Percentiles rank a stretch among this genome's conserved stretches.
These are phyloP conservation scores for Bolboschoenus planiculmis DNA, from an alignment of 176 grass and related monocot species.

Conservation along the genomic window DNA sequence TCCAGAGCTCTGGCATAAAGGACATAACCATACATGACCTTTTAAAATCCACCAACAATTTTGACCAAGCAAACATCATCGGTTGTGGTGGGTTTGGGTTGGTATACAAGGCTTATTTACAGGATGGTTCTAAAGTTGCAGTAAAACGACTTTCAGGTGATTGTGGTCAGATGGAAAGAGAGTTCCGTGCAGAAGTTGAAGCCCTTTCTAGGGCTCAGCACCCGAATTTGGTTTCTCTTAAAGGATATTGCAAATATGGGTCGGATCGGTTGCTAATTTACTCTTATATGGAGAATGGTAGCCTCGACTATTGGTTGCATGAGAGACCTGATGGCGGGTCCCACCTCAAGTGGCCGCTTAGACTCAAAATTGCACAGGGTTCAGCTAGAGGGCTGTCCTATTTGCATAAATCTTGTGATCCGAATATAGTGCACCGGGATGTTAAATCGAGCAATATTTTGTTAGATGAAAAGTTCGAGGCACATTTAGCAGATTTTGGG, in stretches of 20 bases:
- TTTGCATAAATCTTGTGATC: slow-evolving; percentile 85
- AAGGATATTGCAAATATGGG: slow-evolving; percentile 76
- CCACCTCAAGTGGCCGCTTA: slow-evolving; percentile 70
- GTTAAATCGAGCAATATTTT: slow-evolving; percentile 98
- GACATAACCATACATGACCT: slow-evolving; percentile 76
- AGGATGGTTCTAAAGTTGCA: slow-evolving; percentile 73
- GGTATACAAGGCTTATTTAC: slow-evolving; percentile 95
- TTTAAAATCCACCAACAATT: slow-evolving; percentile 85
- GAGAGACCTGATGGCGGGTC: slow-evolving; percentile 58
- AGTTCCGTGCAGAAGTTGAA: slow-evolving; percentile 92
- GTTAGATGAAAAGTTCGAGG: slow-evolving; percentile 77
- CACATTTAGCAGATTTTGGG: slow-evolving; percentile 90
- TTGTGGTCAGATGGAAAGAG: slow-evolving; percentile 90
- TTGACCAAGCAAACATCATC: slow-evolving; percentile 95
- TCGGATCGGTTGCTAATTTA: slow-evolving; percentile 85
- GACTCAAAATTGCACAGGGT: slow-evolving; percentile 79
- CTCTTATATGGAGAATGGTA: slow-evolving; percentile 90
- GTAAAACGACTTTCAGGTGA: slow-evolving; percentile 96
- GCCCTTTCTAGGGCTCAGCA: slow-evolving; percentile 82
- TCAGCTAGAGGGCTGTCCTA: slow-evolving; percentile 81
- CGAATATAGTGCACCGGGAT: slow-evolving; percentile 88
- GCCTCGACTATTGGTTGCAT: slow-evolving; percentile 94
- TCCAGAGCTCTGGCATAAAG: slow-evolving; percentile 58
- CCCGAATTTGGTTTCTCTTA: slow-evolving; percentile 78
- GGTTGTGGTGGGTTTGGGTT: slow-evolving; percentile 91